Conservation (phyloP, 31 red algal genomes). For the Asparagopsis taxiformis region DNA sequence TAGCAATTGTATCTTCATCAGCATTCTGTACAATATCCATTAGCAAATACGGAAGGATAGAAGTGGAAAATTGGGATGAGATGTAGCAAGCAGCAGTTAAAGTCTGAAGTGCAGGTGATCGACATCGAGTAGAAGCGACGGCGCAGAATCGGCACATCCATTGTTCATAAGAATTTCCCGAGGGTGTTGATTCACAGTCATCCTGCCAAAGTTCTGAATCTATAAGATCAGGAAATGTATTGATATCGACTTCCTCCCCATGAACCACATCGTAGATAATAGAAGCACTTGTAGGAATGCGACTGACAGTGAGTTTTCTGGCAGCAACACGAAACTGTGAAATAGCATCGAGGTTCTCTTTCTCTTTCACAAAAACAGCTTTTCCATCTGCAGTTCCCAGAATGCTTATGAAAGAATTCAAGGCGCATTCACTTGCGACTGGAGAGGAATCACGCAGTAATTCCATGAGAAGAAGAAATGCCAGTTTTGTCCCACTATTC, state of each 20-base stretch:
- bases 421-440: constrained; percentile 23
- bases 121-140: constrained; percentile 32
- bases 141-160: constrained; percentile 56
- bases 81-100: constrained; percentile 42
- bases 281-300: not conserved
- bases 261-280: constrained; percentile 8
- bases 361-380: constrained; percentile 4
- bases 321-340: constrained; percentile 10
- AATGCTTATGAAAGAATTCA: constrained; percentile 25
- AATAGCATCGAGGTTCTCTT: constrained; percentile 12
- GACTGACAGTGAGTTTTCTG: constrained; percentile 4
- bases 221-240: constrained; percentile 31
- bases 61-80: constrained; percentile 34
- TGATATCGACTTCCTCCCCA: constrained; percentile 13
- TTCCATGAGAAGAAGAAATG: constrained; percentile 30
- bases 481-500: constrained; percentile 23
- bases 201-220: constrained; percentile 30
- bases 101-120: constrained; percentile 36
- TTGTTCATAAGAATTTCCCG: not conserved
- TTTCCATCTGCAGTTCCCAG: constrained; percentile 41
- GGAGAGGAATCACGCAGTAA: constrained; percentile 37
- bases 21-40: constrained; percentile 47
- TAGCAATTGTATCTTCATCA: constrained; percentile 23
- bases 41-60: constrained; percentile 61
- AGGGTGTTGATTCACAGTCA: not conserved